Conservation (phyloP, 345 rosid species). For the Odontarrhena argentea region DNA sequence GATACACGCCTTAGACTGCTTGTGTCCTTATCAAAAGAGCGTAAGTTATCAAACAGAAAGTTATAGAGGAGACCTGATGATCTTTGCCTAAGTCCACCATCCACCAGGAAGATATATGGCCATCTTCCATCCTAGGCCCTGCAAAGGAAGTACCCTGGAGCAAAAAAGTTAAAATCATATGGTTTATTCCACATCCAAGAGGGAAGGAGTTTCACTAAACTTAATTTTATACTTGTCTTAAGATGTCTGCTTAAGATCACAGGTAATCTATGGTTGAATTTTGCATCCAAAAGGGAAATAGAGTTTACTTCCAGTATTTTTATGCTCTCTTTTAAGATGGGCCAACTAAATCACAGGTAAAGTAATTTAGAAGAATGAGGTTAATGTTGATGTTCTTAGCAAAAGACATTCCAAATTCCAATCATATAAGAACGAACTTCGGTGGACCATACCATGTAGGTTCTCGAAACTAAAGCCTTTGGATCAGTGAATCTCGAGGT, state of each 20-base stretch:
- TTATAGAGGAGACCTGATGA: constrained; percentile 66
- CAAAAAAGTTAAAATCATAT: constrained; percentile 1
- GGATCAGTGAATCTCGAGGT: constrained; percentile 85
- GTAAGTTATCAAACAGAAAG: constrained; percentile 11
- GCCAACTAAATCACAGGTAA: background rate
- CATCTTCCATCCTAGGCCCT: constrained; percentile 81
- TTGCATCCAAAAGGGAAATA: background rate
- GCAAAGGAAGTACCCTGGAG: constrained; percentile 82
- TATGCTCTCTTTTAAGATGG: constrained; percentile 2
- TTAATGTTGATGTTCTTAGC: background rate
- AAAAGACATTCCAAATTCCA: constrained; percentile 2
- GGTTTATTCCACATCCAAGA: background rate
- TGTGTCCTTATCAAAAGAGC: constrained; percentile 5
- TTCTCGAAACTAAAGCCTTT: constrained; percentile 78
- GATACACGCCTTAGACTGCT: background rate
- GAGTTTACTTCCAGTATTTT: background rate
- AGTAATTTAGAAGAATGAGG: background rate
- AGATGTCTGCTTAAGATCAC: constrained; percentile 1
- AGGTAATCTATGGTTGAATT: background rate
- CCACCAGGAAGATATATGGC: constrained; percentile 80
- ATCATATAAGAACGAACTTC: constrained; percentile 11
- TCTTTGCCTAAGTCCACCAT: constrained; percentile 87
- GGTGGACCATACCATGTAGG: constrained; percentile 63
- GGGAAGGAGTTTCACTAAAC: background rate
- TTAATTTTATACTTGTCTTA: constrained; percentile 4